Conservation (phyloP, 768 basidiomycete genomes). For the Lentinula raphanica region DNA sequence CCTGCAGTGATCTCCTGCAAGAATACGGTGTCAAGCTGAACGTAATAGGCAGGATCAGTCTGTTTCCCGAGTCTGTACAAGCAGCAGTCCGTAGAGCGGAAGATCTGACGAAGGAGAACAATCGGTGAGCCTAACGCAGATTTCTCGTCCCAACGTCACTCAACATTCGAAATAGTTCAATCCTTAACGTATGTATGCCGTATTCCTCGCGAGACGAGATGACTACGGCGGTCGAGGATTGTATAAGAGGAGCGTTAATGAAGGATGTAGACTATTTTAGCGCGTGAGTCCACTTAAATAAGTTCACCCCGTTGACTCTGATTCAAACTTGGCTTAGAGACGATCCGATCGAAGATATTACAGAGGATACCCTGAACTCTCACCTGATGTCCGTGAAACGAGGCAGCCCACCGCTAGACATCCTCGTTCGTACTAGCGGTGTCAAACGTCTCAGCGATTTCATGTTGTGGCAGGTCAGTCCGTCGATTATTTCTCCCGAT, state of each 20-base stretch:
- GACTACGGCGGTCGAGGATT: slow-evolving; percentile 62
- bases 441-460: slow-evolving; percentile 87
- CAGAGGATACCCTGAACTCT: slow-evolving; percentile 61
- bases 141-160: background rate
- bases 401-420: slow-evolving; percentile 78
- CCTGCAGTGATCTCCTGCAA: slow-evolving; percentile 67
- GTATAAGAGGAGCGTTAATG: slow-evolving; percentile 35
- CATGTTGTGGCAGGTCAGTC: slow-evolving; percentile 91
- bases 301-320: background rate
- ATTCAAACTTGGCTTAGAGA: background rate
- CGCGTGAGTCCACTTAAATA: background rate
- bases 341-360: slow-evolving; percentile 31
- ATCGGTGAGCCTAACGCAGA: slow-evolving; percentile 39
- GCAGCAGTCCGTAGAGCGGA: slow-evolving; percentile 68
- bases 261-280: background rate
- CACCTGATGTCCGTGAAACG: slow-evolving; percentile 61
- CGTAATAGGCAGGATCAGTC: slow-evolving; percentile 65
- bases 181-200: slow-evolving; percentile 89
- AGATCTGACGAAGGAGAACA: slow-evolving; percentile 67
- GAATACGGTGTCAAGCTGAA: slow-evolving; percentile 80
- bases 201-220: slow-evolving; percentile 94
- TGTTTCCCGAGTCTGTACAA: slow-evolving; percentile 79
- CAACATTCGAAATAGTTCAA: slow-evolving; percentile 45
- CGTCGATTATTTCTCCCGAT: background rate
- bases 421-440: slow-evolving; percentile 88